These are phyloP conservation scores for Fusarium coffeatum DNA, from an alignment of 2,329 filamentous ascomycete species.

Conservation along the genomic window DNA sequence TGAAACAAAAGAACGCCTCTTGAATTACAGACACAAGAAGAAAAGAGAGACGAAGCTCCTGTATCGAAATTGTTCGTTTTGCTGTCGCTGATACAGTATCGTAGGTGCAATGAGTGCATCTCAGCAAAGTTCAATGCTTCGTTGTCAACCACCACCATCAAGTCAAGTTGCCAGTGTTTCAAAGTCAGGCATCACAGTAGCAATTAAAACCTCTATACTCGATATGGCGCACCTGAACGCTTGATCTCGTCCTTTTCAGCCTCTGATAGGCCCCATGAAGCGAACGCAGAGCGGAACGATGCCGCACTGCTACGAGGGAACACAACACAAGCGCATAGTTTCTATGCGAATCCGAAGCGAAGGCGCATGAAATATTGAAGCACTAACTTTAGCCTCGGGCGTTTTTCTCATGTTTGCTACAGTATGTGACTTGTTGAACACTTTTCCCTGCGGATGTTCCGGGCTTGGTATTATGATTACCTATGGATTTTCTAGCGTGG, in stretches of 20 bases:
- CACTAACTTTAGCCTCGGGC: conserved; percentile 17
- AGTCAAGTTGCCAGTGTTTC: not conserved
- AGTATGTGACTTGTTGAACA: not conserved
- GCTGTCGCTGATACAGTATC: conserved; percentile 6
- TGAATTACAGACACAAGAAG: not conserved
- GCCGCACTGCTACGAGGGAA: conserved; percentile 20
- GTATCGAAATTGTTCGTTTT: not conserved
- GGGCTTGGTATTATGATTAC: conserved; percentile 10
- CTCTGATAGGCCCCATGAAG: conserved; percentile 29
- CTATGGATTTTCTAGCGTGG: conserved; percentile 3
- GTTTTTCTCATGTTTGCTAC: conserved; percentile 4
- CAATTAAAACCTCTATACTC: not conserved
- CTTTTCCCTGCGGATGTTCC: conserved; percentile 7
- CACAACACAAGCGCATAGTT: not conserved
- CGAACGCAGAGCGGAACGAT: conserved; percentile 33
- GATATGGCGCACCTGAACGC: not conserved
- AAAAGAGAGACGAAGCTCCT: not conserved
- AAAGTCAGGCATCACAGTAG: not conserved
- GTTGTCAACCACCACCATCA: not conserved
- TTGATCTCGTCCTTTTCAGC: conserved; percentile 9
- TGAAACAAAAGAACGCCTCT: not conserved
- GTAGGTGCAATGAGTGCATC: not conserved
- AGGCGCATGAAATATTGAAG: conserved; percentile 21
- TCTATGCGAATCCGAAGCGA: conserved; percentile 27
- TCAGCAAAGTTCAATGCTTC: not conserved